phyloP scores from a whole-genome alignment of 768 basidiomycete genomes.

The Coprinellus aureogranulatus region DNA sequence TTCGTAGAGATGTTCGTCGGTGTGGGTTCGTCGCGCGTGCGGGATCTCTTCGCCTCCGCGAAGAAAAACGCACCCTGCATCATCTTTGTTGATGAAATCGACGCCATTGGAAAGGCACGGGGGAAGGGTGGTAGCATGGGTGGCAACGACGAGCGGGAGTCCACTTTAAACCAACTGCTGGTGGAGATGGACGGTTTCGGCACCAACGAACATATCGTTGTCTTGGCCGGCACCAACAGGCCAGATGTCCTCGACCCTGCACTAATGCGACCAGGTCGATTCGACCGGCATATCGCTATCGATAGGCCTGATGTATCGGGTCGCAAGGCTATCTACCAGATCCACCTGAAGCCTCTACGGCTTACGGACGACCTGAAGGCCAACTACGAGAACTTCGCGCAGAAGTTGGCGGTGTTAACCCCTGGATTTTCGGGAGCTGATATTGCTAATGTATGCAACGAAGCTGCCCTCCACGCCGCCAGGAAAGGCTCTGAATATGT shows the following conservation, averaged over 20 bases:
- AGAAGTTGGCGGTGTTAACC: slow-evolving; percentile 93
- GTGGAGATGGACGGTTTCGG: slow-evolving; percentile 99
- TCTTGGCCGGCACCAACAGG: slow-evolving; percentile 94
- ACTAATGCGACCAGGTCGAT: slow-evolving; percentile 94
- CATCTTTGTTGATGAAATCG: slow-evolving; percentile 99
- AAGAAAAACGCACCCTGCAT: slow-evolving; percentile 98
- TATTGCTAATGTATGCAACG: slow-evolving; percentile 98
- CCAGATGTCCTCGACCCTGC: slow-evolving; percentile 96
- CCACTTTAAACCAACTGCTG: slow-evolving; percentile 93
- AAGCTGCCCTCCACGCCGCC: slow-evolving; percentile 93
- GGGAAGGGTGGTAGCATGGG: slow-evolving; percentile 72
- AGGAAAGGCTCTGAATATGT: slow-evolving; percentile 78
- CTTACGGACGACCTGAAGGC: slow-evolving; percentile 55
- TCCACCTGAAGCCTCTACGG: slow-evolving; percentile 84
- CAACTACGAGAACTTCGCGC: slow-evolving; percentile 61
- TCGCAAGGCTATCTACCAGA: slow-evolving; percentile 88
- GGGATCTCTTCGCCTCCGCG: slow-evolving; percentile 95
- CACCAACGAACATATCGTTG: slow-evolving; percentile 94
- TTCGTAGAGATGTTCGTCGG: slow-evolving; percentile 99
- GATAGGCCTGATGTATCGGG: slow-evolving; percentile 94
- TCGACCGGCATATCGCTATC: slow-evolving; percentile 94
- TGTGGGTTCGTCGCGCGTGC: slow-evolving; percentile 94
- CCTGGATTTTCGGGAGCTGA: slow-evolving; percentile 99
- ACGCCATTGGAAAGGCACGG: slow-evolving; percentile 95
- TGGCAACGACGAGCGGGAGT: slow-evolving; percentile 97